phyloP scores from a whole-genome alignment of 495 filamentous ascomycete species.

The Hyaloscypha finlandica region DNA sequence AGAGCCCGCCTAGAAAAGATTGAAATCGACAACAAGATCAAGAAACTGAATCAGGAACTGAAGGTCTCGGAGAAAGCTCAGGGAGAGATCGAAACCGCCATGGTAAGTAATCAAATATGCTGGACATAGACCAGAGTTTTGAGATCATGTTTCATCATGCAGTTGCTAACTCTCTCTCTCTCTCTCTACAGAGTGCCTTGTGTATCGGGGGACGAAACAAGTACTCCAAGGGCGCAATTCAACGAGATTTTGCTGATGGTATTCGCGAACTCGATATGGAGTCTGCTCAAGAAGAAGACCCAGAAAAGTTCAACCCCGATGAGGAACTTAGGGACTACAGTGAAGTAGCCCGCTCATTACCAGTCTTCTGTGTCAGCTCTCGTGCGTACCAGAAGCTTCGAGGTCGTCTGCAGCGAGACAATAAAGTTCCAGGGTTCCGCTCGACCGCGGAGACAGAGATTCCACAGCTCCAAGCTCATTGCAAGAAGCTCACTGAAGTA shows the following conservation, averaged over 20 bases:
- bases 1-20: constrained; percentile 45
- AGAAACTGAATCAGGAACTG: constrained; percentile 54
- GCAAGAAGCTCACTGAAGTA: constrained; percentile 51
- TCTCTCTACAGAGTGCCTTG: neutral
- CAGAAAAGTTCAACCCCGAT: constrained; percentile 11
- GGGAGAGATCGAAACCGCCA: constrained; percentile 37
- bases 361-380: constrained; percentile 64
- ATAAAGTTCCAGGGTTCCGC: constrained; percentile 48
- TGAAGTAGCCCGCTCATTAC: constrained; percentile 50
- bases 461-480: constrained; percentile 57
- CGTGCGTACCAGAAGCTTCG: constrained; percentile 60
- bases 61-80: constrained; percentile 52
- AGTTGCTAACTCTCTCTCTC: too few species aligned
- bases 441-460: constrained; percentile 51
- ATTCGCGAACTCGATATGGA: constrained; percentile 26
- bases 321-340: constrained; percentile 53
- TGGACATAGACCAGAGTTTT: too few species aligned
- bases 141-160: too few species aligned
- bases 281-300: constrained; percentile 21
- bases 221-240: constrained; percentile 20
- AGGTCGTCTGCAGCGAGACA: constrained; percentile 53
- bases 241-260: constrained; percentile 22
- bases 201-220: constrained; percentile 21
- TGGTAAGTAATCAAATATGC: neutral
- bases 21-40: constrained; percentile 38